Evolutionary conservation across 202 grass and related monocot genomes (phyloP).

Genomic region (Cymbopogon flexuosus): DNA sequence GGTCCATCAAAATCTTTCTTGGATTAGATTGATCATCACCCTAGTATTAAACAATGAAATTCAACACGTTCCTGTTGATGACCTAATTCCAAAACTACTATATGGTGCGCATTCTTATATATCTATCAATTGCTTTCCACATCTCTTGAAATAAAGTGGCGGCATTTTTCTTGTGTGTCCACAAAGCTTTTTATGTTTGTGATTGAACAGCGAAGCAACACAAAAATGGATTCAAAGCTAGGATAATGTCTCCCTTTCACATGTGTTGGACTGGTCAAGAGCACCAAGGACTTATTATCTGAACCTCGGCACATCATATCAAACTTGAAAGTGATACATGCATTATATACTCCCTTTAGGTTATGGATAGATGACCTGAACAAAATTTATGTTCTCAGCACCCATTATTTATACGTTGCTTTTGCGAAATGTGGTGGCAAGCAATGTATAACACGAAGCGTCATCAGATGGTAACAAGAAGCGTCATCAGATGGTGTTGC

Average conservation of each 20-base stretch:
- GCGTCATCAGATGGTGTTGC: not conserved
- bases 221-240: constrained; percentile 2
- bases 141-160: not conserved
- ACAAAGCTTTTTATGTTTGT: constrained; percentile 13
- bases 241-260: constrained; percentile 24
- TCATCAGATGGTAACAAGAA: not conserved
- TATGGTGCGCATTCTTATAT: not conserved
- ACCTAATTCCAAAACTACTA: constrained; percentile 1
- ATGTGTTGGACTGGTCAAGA: constrained; percentile 40
- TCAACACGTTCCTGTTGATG: constrained; percentile 11
- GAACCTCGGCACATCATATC: constrained; percentile 2
- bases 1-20: constrained; percentile 1
- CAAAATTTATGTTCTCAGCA: not conserved
- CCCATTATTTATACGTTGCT: not conserved
- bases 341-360: not conserved
- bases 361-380: constrained; percentile 22
- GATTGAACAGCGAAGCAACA: constrained; percentile 9
- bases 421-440: not conserved
- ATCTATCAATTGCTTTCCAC: not conserved
- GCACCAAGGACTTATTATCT: constrained; percentile 17
- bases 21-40: constrained; percentile 15
- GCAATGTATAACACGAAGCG: not conserved
- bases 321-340: constrained; percentile 22
- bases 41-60: constrained; percentile 14
- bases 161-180: not conserved